Evolutionary conservation across 371 early-diverging fungal species (phyloP).

Genomic region (Cokeromyces recurvatus): DNA sequence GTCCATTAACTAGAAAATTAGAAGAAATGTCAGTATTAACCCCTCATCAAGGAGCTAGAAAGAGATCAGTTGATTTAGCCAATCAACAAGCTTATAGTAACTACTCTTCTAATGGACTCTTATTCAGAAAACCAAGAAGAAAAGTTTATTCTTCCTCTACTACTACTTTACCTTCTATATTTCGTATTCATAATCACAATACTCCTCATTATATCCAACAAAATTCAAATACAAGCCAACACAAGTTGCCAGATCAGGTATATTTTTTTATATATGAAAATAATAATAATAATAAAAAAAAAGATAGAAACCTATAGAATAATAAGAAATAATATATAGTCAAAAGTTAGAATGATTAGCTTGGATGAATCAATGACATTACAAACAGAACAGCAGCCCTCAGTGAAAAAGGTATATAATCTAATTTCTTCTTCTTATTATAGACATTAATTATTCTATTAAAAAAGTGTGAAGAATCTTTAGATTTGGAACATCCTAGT

Average conservation of each 20-base stretch:
- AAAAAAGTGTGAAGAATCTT: too few species aligned
- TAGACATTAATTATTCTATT: too few species aligned
- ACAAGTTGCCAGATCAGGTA: too few species aligned
- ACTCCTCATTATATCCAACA: too few species aligned
- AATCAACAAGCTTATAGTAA: conserved; percentile 13
- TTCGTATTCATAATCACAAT: too few species aligned
- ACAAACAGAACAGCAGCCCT: conserved; percentile 13
- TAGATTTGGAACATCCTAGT: too few species aligned
- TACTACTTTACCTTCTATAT: too few species aligned
- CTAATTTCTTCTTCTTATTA: too few species aligned
- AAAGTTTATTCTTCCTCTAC: too few species aligned
- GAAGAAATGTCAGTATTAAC: conserved; percentile 18
- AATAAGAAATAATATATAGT: neutral
- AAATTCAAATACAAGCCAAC: too few species aligned
- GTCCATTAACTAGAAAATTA: conserved; percentile 16
- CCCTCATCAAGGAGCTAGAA: conserved; percentile 19
- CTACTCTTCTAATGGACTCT: conserved; percentile 8
- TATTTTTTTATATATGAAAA: too few species aligned
- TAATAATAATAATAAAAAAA: too few species aligned
- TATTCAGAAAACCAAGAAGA: conserved; percentile 7
- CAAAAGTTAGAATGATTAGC: conserved; percentile 21
- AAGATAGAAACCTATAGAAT: neutral
- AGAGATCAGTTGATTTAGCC: conserved; percentile 21
- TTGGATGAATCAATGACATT: conserved; percentile 14
- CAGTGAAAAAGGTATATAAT: conserved; percentile 8